These are phyloP conservation scores for Aspergillus phoenicis DNA, from an alignment of 2,329 filamentous ascomycete genomes.

Conservation along the genomic window DNA sequence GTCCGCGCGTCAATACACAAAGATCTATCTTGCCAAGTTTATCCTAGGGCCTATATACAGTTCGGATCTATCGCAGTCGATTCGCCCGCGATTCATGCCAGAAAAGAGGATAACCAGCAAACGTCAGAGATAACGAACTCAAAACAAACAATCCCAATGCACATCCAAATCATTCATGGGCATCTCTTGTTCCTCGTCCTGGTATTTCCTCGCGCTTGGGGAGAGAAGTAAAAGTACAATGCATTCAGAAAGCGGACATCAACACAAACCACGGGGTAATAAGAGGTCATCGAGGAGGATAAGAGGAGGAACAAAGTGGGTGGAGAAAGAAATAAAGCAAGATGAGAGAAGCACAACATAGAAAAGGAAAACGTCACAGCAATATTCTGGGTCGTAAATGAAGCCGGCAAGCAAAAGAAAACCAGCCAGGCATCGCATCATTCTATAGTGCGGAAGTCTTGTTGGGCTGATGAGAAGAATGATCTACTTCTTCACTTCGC, in stretches of 20 bases:
- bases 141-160: constrained; percentile 16
- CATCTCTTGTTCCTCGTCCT: constrained; percentile 20
- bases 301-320: constrained; percentile 7
- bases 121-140: constrained; percentile 4
- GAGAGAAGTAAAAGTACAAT: constrained; percentile 29
- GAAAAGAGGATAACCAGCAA: constrained; percentile 14
- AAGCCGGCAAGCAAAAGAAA: constrained; percentile 14
- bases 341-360: constrained; percentile 17
- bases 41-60: constrained; percentile 29
- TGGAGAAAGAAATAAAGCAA: constrained; percentile 13
- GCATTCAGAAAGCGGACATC: constrained; percentile 18
- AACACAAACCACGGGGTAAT: neutral
- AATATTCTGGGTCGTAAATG: constrained; percentile 30
- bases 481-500: constrained; percentile 29
- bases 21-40: constrained; percentile 26
- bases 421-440: constrained; percentile 14
- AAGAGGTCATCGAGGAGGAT: neutral
- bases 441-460: constrained; percentile 38
- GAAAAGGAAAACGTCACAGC: constrained; percentile 26
- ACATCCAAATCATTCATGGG: constrained; percentile 23
- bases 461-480: constrained; percentile 30
- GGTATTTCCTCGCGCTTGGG: constrained; percentile 19
- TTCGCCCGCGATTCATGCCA: constrained; percentile 19
- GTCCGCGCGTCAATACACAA: constrained; percentile 7
- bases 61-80: constrained; percentile 20